Evolutionary conservation across 179 eudicot species (phyloP).

Genomic region (Pouteria campechiana): DNA sequence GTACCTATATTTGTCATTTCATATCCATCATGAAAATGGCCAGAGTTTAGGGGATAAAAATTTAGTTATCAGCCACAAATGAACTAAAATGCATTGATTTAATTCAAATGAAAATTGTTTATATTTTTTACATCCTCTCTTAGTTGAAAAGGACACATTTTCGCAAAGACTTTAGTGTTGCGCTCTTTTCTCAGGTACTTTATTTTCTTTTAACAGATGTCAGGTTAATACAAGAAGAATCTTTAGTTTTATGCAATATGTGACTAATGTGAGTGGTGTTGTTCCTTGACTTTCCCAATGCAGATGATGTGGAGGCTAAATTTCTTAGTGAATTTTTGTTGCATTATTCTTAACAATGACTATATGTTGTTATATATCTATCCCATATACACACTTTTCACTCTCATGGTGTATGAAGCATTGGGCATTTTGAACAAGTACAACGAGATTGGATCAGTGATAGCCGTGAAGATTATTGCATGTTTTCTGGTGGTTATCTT

Average conservation of each 20-base stretch:
- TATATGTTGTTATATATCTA: slow-evolving; percentile 93
- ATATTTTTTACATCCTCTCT: no score
- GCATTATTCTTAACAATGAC: slow-evolving; percentile 88
- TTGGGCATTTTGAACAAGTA: slow-evolving; percentile 87
- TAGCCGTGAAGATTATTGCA: slow-evolving; percentile 52
- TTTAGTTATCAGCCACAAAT: no score
- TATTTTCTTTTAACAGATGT: no score
- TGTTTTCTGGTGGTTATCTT: slow-evolving; percentile 79
- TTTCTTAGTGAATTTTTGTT: slow-evolving; percentile 81
- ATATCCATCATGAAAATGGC: no score
- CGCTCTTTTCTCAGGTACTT: slow-evolving; percentile 88
- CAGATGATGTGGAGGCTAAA: slow-evolving; percentile 99
- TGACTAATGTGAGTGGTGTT: no score
- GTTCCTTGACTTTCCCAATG: slow-evolving; percentile 22
- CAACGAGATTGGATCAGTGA: slow-evolving; percentile 78
- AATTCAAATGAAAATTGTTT: no score
- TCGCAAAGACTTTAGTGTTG: slow-evolving; percentile 85
- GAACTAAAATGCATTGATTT: no score
- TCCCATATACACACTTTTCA: slow-evolving; percentile 98
- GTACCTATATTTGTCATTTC: no score
- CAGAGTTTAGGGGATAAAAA: no score
- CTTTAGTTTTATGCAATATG: no score
- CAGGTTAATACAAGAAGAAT: no score
- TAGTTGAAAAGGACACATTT: no score
- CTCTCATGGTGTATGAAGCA: slow-evolving; percentile 95